These are phyloP conservation scores for Golubevia pallescens DNA, from an alignment of 1,284 basidiomycete species.

Conservation along the genomic window DNA sequence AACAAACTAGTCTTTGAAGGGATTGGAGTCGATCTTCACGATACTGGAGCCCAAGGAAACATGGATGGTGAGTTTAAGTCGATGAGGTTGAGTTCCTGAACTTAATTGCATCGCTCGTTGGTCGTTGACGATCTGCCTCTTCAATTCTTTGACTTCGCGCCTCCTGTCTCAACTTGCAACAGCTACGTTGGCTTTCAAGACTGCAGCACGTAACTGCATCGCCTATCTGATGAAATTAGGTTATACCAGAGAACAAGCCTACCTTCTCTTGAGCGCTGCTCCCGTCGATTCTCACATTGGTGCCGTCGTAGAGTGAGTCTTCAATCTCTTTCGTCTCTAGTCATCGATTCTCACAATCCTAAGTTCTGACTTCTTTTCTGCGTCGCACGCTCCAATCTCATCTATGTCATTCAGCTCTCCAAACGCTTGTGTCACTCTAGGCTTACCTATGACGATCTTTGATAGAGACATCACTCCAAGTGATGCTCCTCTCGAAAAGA, in stretches of 20 bases:
- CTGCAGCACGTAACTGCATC: conserved; percentile 78
- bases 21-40: conserved; percentile 75
- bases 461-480: conserved; percentile 75
- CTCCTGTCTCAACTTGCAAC: too few species aligned
- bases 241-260: conserved; percentile 70
- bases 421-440: conserved; percentile 78
- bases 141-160: neutral
- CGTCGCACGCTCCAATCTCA: neutral
- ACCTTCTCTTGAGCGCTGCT: conserved; percentile 76
- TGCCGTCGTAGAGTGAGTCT: conserved; percentile 71
- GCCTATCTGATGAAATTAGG: conserved; percentile 70
- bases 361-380: neutral
- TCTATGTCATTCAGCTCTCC: conserved; percentile 70
- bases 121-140: neutral
- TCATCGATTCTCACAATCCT: neutral
- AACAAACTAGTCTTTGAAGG: conserved; percentile 76
- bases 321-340: neutral
- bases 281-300: conserved; percentile 78
- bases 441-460: conserved; percentile 75
- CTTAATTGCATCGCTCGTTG: conserved; percentile 1
- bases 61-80: conserved; percentile 75
- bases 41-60: conserved; percentile 76
- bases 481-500: conserved; percentile 70
- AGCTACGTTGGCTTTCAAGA: conserved; percentile 72
- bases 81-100: conserved; percentile 21